Percentiles rank a stretch among this genome's conserved stretches.
phyloP scores from a whole-genome alignment of 352 stramenopile genomes.

The Globisporangium ultimum region DNA sequence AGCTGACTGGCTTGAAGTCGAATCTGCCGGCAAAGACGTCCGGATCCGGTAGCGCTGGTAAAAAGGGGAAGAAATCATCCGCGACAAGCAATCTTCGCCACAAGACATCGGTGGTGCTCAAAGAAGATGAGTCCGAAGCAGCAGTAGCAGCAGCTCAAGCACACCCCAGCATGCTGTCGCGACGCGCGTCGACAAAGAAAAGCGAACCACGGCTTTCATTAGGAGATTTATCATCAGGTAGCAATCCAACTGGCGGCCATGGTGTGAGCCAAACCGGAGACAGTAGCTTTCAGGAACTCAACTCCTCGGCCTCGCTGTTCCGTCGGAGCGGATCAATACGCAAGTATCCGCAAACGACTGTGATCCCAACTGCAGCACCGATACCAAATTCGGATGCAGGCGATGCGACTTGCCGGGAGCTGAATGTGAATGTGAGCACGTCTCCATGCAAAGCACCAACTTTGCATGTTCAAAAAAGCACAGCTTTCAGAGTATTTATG shows the following conservation, averaged over 20 bases:
- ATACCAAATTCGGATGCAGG: background rate
- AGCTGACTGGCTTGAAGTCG: background rate
- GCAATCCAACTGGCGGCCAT: background rate
- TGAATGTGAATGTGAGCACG: background rate
- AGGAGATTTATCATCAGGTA: background rate
- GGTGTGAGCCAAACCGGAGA: background rate
- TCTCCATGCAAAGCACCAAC: background rate
- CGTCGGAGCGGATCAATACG: background rate
- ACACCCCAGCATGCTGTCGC: background rate
- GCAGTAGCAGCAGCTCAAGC: background rate
- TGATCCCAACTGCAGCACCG: background rate
- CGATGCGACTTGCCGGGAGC: background rate
- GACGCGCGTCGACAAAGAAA: background rate
- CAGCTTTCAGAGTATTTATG: slow-evolving; percentile 22
- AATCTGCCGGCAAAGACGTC: background rate
- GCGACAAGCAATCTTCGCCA: slow-evolving; percentile 7
- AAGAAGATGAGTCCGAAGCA: background rate
- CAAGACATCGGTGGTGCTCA: slow-evolving; percentile 1
- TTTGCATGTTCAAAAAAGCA: background rate
- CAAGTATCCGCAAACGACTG: background rate
- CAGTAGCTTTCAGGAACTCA: background rate
- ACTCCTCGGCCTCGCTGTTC: background rate
- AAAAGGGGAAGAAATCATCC: background rate
- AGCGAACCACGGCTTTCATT: background rate
- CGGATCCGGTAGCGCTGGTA: background rate